Conservation (phyloP, 73 alveolate species). For the Tetrahymena borealis region DNA sequence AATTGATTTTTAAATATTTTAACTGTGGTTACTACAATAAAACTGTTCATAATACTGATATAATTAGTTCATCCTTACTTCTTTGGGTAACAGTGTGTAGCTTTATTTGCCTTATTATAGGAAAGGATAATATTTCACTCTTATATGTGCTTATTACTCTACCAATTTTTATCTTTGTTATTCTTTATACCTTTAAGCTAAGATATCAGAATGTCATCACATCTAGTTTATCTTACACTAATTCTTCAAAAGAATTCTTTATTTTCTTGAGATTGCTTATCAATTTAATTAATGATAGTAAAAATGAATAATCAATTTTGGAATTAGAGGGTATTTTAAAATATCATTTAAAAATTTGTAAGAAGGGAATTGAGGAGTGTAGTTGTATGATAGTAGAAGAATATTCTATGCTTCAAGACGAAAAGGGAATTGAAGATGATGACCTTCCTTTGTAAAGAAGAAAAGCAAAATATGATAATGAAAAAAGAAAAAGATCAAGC, state of each 20-base stretch:
- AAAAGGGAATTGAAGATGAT: not conserved
- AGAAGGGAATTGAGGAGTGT: not conserved
- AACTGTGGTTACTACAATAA: not conserved
- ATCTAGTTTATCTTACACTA: not conserved
- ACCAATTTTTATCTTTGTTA: not conserved
- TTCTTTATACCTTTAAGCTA: not conserved
- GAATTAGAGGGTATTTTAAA: not conserved
- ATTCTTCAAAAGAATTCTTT: not conserved
- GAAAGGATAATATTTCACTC: not conserved
- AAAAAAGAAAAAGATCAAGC: not conserved
- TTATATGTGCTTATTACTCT: not conserved
- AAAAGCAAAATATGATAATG: not conserved
- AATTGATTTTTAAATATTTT: not conserved
- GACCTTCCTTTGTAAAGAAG: not conserved
- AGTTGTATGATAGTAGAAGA: not conserved
- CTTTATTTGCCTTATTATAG: not conserved
- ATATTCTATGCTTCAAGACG: not conserved
- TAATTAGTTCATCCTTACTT: not conserved
- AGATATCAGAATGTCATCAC: not conserved
- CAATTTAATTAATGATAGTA: not conserved
- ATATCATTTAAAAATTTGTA: not conserved
- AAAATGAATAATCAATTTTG: not conserved
- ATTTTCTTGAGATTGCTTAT: not conserved
- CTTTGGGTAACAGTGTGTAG: not conserved
- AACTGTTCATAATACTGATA: not conserved